Base-by-base conservation (phyloP, 139 green algal genomes). In the Penium margaritaceum region DNA sequence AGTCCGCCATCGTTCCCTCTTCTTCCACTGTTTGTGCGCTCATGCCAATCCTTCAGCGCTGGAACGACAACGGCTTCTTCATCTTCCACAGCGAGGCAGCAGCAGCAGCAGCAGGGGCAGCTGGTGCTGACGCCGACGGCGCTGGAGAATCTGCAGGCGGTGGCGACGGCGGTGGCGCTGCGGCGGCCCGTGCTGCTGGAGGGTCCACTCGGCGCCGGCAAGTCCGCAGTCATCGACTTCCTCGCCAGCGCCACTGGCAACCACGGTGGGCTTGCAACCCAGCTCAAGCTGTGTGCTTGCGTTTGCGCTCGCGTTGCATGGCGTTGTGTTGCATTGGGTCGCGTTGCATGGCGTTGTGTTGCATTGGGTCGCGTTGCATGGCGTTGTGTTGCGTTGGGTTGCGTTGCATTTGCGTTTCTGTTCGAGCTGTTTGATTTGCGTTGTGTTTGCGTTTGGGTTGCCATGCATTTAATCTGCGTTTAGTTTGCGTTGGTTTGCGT, bases 131-230 rank as follows among this genome's bases (percentile, higher is more conserved):
- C 75, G 21, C 14, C 55, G 24, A 81, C 75, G 54, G 67, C 75
- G 17, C 27, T 14, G 24, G 72, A 75, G 12, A 81, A 81, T 27
- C 35, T 81, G 43, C 71, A 81, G 29, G 51, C 67, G 24, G 34
- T 78, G 15, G 55, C 37, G 17, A 67, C 96, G 32, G 91, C 86
- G 32, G 81, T 97, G 32, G 93, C 84, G 77, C 84, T 87, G 39
- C 71, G 77, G 19, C 76, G 77, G 41, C 89, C 92, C 15, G 74
- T 97, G 53, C 85, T 97, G 46, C 78, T 97, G 60, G 87, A 96
- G 67, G 92, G 92, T 0, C 91, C 91, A 0, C 84, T 92, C 35
- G 90, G 93, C 37, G 86, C 73, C 17, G 93, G 93, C 72, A 98
- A 98, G 81, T 90, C 88, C 3, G 63, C 81, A 15, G 66, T 95